Base-by-base conservation (phyloP, 305 asterid genomes). In the Fraxinus angustifolia region DNA sequence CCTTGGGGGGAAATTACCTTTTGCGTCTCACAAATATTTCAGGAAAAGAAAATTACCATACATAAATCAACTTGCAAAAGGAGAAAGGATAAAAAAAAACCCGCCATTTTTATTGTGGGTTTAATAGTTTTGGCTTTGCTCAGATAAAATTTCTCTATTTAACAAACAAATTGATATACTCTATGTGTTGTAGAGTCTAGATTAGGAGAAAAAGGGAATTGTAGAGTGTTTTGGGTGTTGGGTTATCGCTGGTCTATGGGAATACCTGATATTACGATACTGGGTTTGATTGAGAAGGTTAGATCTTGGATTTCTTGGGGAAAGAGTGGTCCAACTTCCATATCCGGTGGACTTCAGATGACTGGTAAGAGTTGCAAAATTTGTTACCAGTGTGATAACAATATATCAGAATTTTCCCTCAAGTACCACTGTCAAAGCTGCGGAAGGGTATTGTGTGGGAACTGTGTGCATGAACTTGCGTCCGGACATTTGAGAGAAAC, bases 31-130 rank as follows among this genome's bases (percentile, higher is more conserved):
- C 78, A 65, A 60, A 68, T 84, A 77, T 87, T 76, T 62, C 70
- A 86, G 81, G 23, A 78, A 75, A 70, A 42, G 75, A 76, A 76
- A 81, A 81, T 21, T 70, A 73, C 34, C 53, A 76, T 56, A 83
- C 78, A 65, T 30, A 77, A 70, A 80, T 56, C 85, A 78, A 82
- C 87, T 84, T 80, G 65, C 77, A 81, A 79, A 31, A 28, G 53
- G 72, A 26, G 16, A 65, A 4, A 30, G 38, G 74, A n/a, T 50
- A 81, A 40, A 62, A 40, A 62, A 48, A 80, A 81, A 70, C 88
- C 90, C 91, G 86, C 90, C 80, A 79, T 79, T 93, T 92, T 91
- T 91, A 79, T 88, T 88, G 94, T 89, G 99, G 98, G 93, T 82
- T 89, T 81, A 78, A 83, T 87, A 84, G 89, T 84, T 86, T 84